Conservation (phyloP, 2,329 filamentous ascomycete species). For the Cladosporium cucumerinum region DNA sequence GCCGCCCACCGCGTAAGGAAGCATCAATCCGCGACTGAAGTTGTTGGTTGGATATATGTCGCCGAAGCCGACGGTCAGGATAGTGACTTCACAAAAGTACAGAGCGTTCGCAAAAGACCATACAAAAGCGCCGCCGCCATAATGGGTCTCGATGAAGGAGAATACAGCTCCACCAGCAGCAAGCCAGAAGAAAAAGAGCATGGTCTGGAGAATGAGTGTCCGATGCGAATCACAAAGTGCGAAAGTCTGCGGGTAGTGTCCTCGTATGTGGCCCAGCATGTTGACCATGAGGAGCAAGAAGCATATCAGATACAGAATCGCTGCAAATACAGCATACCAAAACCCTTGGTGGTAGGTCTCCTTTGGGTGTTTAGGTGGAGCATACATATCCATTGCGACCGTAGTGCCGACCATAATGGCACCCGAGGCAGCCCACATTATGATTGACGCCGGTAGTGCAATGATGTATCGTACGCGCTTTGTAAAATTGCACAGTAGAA, state of each 20-base stretch:
- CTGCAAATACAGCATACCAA: conserved; percentile 80
- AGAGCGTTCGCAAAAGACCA: conserved; percentile 73
- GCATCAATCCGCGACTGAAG: conserved; percentile 66
- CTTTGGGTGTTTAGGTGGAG: conserved; percentile 46
- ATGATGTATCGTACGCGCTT: conserved; percentile 73
- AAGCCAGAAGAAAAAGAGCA: conserved; percentile 78
- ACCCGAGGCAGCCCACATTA: conserved; percentile 68
- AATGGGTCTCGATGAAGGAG: conserved; percentile 57
- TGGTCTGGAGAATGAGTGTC: conserved; percentile 86
- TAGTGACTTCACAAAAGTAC: conserved; percentile 66
- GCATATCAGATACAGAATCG: conserved; percentile 74
- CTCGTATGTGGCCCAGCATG: conserved; percentile 70
- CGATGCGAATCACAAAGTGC: conserved; percentile 74
- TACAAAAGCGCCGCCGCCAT: conserved; percentile 35
- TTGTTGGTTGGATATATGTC: conserved; percentile 57
- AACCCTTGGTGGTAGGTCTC: conserved; percentile 73
- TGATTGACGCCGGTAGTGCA: conserved; percentile 78
- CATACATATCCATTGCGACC: conserved; percentile 61
- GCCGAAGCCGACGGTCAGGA: conserved; percentile 60
- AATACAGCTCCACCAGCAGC: conserved; percentile 75
- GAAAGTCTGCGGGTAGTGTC: conserved; percentile 77
- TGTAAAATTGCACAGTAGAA: conserved; percentile 84
- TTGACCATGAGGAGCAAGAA: conserved; percentile 75
- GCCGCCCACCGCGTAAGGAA: conserved; percentile 80
- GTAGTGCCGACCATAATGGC: conserved; percentile 65